phyloP scores from a whole-genome alignment of 257 asterid genomes.

The Solanum habrochaites region DNA sequence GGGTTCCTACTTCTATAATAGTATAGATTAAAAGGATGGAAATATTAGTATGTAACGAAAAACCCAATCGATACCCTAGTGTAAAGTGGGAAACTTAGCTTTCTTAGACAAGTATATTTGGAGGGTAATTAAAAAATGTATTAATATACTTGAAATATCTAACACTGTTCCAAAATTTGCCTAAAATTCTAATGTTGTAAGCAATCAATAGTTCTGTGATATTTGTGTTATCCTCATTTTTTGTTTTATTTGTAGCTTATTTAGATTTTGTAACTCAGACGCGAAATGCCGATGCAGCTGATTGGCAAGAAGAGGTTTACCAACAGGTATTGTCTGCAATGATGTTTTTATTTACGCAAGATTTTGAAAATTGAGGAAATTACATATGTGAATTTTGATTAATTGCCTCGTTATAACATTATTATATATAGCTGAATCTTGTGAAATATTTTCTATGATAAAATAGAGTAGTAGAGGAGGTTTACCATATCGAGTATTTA shows the following conservation, averaged over 20 bases:
- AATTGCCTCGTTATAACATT: not conserved
- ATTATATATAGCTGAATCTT: not conserved
- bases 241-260: constrained; percentile 27
- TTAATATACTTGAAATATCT: not conserved
- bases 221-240: not conserved
- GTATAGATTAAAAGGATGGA: not conserved
- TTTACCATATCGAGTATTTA: not conserved
- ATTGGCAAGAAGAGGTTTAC: constrained; percentile 83
- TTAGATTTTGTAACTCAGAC: constrained; percentile 65
- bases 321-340: constrained; percentile 35
- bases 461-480: not conserved
- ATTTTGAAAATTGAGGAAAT: not conserved
- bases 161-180: not conserved
- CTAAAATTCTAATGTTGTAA: not conserved
- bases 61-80: not conserved
- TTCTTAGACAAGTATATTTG: not conserved
- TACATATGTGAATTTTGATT: not conserved
- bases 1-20: not conserved
- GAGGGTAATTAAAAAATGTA: not conserved
- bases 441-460: not conserved
- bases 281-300: constrained; percentile 48
- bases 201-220: not conserved
- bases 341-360: not conserved
- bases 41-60: not conserved
- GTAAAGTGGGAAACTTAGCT: not conserved